A percentile compares a stretch with the other conserved stretches of the same genome.
Evolutionary conservation across 148 eudicot genomes (phyloP).

Genomic region (Silene conica): DNA sequence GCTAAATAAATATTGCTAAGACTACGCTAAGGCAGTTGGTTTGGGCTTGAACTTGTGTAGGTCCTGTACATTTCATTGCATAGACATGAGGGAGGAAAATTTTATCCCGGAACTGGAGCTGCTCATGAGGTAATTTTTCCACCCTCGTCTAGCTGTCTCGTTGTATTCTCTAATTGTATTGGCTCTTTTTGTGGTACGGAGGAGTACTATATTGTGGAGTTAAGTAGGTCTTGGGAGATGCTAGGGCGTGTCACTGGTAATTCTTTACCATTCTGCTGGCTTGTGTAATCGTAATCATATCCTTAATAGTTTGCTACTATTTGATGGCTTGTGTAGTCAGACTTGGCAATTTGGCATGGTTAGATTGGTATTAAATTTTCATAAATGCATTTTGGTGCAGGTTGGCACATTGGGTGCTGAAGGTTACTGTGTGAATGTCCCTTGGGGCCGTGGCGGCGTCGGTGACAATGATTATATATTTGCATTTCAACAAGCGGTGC

Average conservation of each 20-base stretch:
- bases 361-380: neutral
- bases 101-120: conserved; percentile 97
- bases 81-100: conserved; percentile 92
- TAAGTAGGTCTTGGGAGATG: neutral
- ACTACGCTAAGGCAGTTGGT: neutral
- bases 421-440: conserved; percentile 93
- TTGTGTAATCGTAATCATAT: neutral
- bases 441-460: conserved; percentile 90
- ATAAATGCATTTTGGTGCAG: conserved; percentile 37
- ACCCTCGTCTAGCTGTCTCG: neutral
- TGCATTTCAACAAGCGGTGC: conserved; percentile 78
- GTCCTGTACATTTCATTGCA: conserved; percentile 93
- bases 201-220: neutral
- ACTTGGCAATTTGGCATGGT: neutral
- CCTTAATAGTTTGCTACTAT: neutral
- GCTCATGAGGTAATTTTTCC: conserved; percentile 60
- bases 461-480: conserved; percentile 88
- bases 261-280: neutral
- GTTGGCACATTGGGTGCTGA: conserved; percentile 88
- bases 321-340: neutral
- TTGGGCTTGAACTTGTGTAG: conserved; percentile 29
- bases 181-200: neutral
- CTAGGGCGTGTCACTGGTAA: neutral
- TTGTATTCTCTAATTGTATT: neutral
- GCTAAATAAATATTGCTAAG: neutral